These are phyloP conservation scores for Grigorovia yakushimaensis DNA, from an alignment of 805 yeast species.

Conservation along the genomic window DNA sequence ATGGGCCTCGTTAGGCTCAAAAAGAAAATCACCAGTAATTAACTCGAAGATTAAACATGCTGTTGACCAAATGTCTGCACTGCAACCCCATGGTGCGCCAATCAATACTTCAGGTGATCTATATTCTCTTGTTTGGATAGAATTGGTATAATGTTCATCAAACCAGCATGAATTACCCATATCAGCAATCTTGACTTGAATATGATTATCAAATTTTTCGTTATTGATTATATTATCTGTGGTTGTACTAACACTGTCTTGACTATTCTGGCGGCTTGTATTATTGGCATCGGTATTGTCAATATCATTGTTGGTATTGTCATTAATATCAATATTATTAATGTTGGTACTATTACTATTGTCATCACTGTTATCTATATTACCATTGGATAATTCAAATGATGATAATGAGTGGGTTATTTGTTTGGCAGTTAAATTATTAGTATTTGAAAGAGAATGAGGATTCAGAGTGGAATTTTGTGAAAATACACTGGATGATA, in stretches of 20 bases:
- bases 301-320: not conserved
- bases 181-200: slow-evolving; percentile 84
- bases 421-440: slow-evolving; percentile 6
- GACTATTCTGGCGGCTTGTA: not conserved
- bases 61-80: slow-evolving; percentile 92
- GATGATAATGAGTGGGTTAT: slow-evolving; percentile 33
- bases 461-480: not conserved
- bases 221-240: not conserved
- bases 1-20: slow-evolving; percentile 73
- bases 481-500: not conserved
- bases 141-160: slow-evolving; percentile 72
- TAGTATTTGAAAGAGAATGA: not conserved
- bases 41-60: slow-evolving; percentile 88
- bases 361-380: not conserved
- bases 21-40: slow-evolving; percentile 86
- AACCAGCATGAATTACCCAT: slow-evolving; percentile 86
- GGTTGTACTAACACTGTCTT: too few species aligned
- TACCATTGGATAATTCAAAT: slow-evolving; percentile 23
- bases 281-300: not conserved
- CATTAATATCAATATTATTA: not conserved
- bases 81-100: slow-evolving; percentile 88
- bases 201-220: slow-evolving; percentile 35
- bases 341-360: not conserved
- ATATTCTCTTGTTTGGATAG: slow-evolving; percentile 87
- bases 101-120: slow-evolving; percentile 81